These are phyloP conservation scores for Dioszegia aurantiaca DNA, from an alignment of 768 basidiomycete species.

Conservation along the genomic window DNA sequence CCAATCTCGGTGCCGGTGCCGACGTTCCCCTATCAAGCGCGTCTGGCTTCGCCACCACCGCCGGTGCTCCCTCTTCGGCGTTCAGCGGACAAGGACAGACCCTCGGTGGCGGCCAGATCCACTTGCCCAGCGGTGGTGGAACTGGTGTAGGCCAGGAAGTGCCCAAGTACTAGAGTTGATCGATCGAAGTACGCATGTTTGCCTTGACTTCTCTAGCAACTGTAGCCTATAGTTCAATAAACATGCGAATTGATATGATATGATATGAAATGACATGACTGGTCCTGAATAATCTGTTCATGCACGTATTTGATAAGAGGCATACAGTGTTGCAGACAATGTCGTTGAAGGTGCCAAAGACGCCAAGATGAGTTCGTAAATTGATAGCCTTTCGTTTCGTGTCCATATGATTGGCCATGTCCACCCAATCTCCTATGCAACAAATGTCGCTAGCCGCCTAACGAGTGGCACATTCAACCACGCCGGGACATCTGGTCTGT, in stretches of 20 bases:
- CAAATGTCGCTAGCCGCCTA: slow-evolving; percentile 40
- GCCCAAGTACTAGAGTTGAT: slow-evolving; percentile 14
- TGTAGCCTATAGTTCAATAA: too few species aligned
- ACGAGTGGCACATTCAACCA: slow-evolving; percentile 45
- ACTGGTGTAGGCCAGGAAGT: slow-evolving; percentile 24
- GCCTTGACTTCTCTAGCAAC: too few species aligned
- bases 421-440: slow-evolving; percentile 8
- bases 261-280: too few species aligned
- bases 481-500: slow-evolving; percentile 40
- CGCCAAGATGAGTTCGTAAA: not conserved
- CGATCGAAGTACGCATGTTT: not conserved
- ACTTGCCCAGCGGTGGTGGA: slow-evolving; percentile 21
- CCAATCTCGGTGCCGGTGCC: slow-evolving; percentile 5
- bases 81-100: not conserved
- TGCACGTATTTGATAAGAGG: too few species aligned
- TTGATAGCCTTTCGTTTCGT: not conserved
- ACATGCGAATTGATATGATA: too few species aligned
- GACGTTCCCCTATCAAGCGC: slow-evolving; percentile 11
- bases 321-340: too few species aligned
- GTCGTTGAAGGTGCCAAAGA: not conserved
- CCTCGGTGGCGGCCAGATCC: slow-evolving; percentile 12
- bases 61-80: slow-evolving; percentile 2
- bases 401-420: not conserved
- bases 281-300: too few species aligned
- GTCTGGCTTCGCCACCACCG: slow-evolving; percentile 1